Percentiles rank a stretch among this genome's conserved stretches.
These are phyloP conservation scores for Cinchona pubescens DNA, from an alignment of 257 asterid genomes.

Conservation along the genomic window DNA sequence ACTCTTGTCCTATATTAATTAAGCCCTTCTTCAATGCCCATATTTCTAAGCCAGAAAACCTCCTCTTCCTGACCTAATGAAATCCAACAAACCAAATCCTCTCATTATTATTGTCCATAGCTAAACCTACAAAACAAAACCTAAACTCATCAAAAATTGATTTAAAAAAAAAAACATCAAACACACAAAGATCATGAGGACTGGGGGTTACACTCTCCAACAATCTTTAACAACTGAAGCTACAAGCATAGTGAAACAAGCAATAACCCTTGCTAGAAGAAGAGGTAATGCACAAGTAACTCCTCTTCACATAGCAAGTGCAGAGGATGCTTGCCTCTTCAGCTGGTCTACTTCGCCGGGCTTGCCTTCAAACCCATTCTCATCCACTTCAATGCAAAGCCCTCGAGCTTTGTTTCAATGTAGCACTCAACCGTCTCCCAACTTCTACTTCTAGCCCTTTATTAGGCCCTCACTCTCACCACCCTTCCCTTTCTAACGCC, in stretches of 20 bases:
- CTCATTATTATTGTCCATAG: background rate
- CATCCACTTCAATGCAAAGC: slow-evolving; percentile 98
- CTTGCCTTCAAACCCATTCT: slow-evolving; percentile 81
- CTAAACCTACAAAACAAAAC: slow-evolving; percentile 1
- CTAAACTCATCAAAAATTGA: background rate
- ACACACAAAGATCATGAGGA: slow-evolving; percentile 50
- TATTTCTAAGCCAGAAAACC: slow-evolving; percentile 2
- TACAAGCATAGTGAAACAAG: slow-evolving; percentile 68
- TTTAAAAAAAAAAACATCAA: background rate
- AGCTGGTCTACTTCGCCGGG: slow-evolving; percentile 52
- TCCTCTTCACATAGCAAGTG: slow-evolving; percentile 89
- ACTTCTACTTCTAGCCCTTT: slow-evolving; percentile 67
- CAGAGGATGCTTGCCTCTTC: slow-evolving; percentile 75
- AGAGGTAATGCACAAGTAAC: slow-evolving; percentile 95
- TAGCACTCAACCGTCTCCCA: slow-evolving; percentile 87
- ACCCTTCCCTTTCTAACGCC: slow-evolving; percentile 87
- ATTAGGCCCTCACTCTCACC: slow-evolving; percentile 53
- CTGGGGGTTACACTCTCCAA: slow-evolving; percentile 83
- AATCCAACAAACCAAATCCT: slow-evolving; percentile 1
- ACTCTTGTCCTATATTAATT: no score
- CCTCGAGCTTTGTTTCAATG: slow-evolving; percentile 93
- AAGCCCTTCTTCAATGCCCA: slow-evolving; percentile 29
- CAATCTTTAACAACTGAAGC: slow-evolving; percentile 82
- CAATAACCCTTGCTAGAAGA: slow-evolving; percentile 65
- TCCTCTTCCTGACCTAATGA: slow-evolving; percentile 21